Base-by-base conservation (phyloP, 2,329 filamentous ascomycete species). In the Fusarium fracticaudum region DNA sequence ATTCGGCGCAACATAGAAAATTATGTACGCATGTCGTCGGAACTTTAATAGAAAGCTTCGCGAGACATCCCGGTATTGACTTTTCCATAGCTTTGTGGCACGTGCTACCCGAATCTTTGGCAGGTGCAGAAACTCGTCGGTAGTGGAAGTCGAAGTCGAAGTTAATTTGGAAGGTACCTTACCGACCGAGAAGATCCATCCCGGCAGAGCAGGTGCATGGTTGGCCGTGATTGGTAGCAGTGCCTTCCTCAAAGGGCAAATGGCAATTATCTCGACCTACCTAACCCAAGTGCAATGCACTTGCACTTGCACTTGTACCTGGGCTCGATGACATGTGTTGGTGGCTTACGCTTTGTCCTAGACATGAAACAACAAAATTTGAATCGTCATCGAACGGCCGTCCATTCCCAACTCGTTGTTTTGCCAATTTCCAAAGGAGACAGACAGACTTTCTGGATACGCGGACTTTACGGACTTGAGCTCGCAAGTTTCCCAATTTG, bases 241-340 rank as follows among this genome's bases (percentile, higher is more conserved):
- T 64, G 43, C 64, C 64, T 64, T 69, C 24, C 57, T 40, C 38
- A 69, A 45, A 69, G n/a, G 64, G 64, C 31, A 69, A 60, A 10
- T 55, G 43, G 26, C 45, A 67, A 67, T 45, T 58, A 35, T 43
- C 37, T 35, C 31, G 14, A 41, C 31, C 33, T 31, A 41, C 31
- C 33, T 24, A 38, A 29, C n/a, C 26, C 26, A 24, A 51, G 31
- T 45, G 35, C 38, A 51, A 38, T 35, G 47, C 41, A 55, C 47
- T 37, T 66, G 51, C 62, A 67, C 47, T 35, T 66, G 62, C 51
- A 61, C 40, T 50, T 41, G 60, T 35, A 24, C 48, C 31, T 51
- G 31, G 48, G n/a, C 37, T 59, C 54, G 41, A 48, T 41, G 43
- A 37, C 38, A 44, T 69, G 37, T 59, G 64, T 57, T 75, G 73